A percentile compares a stretch with the other conserved stretches of the same genome.
phyloP scores from a whole-genome alignment of 331 rosid species.

The Malus hybrid region DNA sequence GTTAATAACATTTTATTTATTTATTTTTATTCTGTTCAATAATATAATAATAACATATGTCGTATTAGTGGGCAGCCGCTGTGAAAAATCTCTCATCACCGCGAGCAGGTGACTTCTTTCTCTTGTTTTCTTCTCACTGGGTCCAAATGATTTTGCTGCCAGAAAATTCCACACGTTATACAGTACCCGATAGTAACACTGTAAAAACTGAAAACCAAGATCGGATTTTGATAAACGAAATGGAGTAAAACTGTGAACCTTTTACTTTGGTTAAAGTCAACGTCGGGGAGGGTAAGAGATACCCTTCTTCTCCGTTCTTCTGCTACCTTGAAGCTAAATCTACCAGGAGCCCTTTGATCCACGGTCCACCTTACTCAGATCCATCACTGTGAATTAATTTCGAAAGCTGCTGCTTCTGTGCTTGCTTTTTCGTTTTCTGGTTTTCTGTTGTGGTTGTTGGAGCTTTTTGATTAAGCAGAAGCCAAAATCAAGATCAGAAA shows the following conservation, averaged over 20 bases:
- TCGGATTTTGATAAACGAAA: not conserved
- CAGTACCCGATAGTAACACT: not conserved
- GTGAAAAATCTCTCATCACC: too few relatives aligned
- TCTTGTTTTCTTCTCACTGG: not conserved
- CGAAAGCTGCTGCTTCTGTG: not conserved
- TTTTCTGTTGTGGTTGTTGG: not conserved
- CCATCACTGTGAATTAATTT: not conserved
- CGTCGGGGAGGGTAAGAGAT: not conserved
- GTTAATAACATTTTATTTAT: too few relatives aligned
- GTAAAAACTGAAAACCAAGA: not conserved
- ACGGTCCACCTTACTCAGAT: not conserved
- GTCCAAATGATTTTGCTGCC: not conserved
- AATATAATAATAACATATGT: too few relatives aligned
- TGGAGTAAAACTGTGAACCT: not conserved
- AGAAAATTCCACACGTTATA: not conserved
- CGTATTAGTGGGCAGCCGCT: too few relatives aligned
- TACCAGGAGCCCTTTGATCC: not conserved
- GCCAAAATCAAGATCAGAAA: not conserved
- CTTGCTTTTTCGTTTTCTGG: not conserved
- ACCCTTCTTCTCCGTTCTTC: not conserved
- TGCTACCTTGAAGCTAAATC: not conserved
- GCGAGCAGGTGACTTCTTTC: not conserved
- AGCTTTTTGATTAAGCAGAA: not conserved
- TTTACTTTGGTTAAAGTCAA: conserved; percentile 12
- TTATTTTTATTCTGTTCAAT: too few relatives aligned